phyloP scores from a whole-genome alignment of 768 basidiomycete genomes.

The Leccinum boreale region DNA sequence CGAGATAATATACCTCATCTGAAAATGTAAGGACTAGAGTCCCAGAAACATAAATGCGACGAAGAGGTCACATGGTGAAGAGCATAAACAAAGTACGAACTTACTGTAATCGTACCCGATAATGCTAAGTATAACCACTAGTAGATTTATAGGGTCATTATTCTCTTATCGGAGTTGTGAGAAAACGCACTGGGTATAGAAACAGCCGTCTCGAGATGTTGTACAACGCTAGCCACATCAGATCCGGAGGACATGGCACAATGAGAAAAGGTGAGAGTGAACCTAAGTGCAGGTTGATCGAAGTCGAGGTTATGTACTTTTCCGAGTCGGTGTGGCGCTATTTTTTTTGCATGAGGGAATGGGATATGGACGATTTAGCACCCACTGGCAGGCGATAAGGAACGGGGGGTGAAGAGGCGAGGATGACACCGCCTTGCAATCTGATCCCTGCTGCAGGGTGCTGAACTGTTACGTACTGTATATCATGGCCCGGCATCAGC shows the following conservation, averaged over 20 bases:
- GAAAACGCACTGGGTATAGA: not conserved
- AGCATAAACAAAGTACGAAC: not conserved
- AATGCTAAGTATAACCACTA: slow-evolving; percentile 4
- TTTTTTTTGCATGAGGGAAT: not conserved
- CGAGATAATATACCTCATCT: slow-evolving; percentile 2
- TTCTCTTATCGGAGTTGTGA: not conserved
- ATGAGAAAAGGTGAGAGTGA: not conserved
- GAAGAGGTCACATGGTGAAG: not conserved
- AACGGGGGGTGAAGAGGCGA: not conserved
- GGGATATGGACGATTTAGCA: not conserved
- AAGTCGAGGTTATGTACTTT: not conserved
- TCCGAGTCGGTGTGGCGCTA: not conserved
- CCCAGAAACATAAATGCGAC: not conserved
- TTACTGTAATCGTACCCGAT: slow-evolving; percentile 18
- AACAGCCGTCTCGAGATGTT: not conserved
- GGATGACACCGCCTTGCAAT: not conserved
- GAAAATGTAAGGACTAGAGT: slow-evolving; percentile 14
- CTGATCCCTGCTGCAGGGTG: not conserved
- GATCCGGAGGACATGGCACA: not conserved
- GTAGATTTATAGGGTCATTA: not conserved
- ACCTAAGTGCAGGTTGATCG: not conserved
- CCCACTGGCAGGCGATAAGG: not conserved
- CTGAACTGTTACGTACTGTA: not conserved
- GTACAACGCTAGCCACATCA: not conserved
- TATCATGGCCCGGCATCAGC: not conserved